Evolutionary conservation across 768 basidiomycete genomes (phyloP).

Genomic region (Bullera alba): DNA sequence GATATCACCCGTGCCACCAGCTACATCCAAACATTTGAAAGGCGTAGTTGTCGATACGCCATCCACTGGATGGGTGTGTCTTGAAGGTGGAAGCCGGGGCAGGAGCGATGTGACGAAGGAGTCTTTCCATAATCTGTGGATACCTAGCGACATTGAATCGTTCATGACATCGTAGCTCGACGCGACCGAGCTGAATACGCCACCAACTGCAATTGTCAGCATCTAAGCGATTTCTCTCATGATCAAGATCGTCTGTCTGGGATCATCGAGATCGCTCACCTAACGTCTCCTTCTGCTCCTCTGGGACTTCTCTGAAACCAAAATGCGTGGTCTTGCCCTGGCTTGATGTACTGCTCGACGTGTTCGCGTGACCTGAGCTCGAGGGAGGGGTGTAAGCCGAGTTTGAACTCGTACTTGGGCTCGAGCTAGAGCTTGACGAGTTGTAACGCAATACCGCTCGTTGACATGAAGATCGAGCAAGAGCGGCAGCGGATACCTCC

Average conservation of each 20-base stretch:
- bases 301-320: slow-evolving; percentile 82
- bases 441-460: too few species aligned
- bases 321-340: slow-evolving; percentile 60
- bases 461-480: too few species aligned
- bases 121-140: slow-evolving; percentile 97
- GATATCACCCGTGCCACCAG: slow-evolving; percentile 94
- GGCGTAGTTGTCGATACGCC: slow-evolving; percentile 7
- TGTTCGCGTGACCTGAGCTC: too few species aligned
- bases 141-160: slow-evolving; percentile 93
- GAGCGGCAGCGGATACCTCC: too few species aligned
- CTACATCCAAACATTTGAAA: slow-evolving; percentile 81
- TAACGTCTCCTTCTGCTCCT: slow-evolving; percentile 76
- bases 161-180: slow-evolving; percentile 97
- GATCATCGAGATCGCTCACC: slow-evolving; percentile 32
- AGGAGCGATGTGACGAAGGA: slow-evolving; percentile 66
- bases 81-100: slow-evolving; percentile 54
- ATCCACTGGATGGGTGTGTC: slow-evolving; percentile 12
- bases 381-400: too few species aligned
- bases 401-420: too few species aligned
- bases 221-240: neutral
- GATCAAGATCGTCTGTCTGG: neutral
- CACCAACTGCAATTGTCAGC: slow-evolving; percentile 56
- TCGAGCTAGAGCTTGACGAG: too few species aligned
- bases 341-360: too few species aligned
- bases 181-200: slow-evolving; percentile 92